Evolutionary conservation across 352 stramenopile species (phyloP), one percentile per base, ranked within the genome.

Genomic region (Elongisporangium undulatum): DNA sequence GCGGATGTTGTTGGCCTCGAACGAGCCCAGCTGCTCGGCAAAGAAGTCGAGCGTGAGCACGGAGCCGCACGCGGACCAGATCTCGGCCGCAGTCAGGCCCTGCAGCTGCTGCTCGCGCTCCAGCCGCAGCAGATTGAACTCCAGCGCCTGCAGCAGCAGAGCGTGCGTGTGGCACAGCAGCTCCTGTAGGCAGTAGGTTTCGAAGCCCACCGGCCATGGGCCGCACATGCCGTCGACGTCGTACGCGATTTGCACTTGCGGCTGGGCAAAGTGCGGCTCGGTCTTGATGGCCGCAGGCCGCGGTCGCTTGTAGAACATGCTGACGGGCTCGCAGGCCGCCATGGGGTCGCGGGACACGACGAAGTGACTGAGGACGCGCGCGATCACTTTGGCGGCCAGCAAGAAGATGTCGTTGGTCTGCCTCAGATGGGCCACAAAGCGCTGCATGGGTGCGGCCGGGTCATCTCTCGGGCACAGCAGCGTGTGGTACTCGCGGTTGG

Each of bases 1-100:
- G 51, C 92, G 93, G 39, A 98, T 89, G 62, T 98, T 97, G 75
- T 99, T 99, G 77, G 98, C 97, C 74, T 98, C 95, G 69, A 98
- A 98, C n/a, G 96, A 88, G 22, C 95, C 96, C 49, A 99, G 87
- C 54, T 97, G 75, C 26, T 82, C 78, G 12, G 83, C 88, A 41
- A 98, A 95, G 61, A 92, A 96, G 53, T 97, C 84, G 9, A 90
- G 81, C 23, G 70, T 90, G 19, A 97, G 58, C 7, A 92, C 71
- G 26, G 74, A 87, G 19, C 71, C 79, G 55, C 82, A 92, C 38
- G 58, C 67, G 16, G 65, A 77, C 75, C 77, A 90, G 22, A 89
- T 74, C 62, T 85, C 74, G 48, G 87, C 70, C 17, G 87, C 77
- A 2, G 56, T 69, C 22, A 85, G 67, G 5, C 75, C 78, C 13